Percentiles rank a stretch among this genome's conserved stretches.
phyloP scores from a whole-genome alignment of 176 grass and related monocot species.

The Cenchrus purpureus region DNA sequence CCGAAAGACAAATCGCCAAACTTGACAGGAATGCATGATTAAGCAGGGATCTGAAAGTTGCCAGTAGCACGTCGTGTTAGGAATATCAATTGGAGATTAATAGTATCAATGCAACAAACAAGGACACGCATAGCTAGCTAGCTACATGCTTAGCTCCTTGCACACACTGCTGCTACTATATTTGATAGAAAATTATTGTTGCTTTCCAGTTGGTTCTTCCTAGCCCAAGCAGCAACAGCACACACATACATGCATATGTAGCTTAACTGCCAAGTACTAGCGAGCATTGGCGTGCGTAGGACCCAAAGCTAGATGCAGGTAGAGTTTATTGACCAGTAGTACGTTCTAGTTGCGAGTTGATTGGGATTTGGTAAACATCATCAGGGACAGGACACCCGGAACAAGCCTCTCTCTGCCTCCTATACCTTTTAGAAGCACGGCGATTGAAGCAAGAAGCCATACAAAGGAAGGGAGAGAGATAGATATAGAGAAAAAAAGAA shows the following conservation, averaged over 20 bases:
- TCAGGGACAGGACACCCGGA: background rate
- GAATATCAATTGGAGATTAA: slow-evolving; percentile 32
- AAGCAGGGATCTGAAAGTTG: slow-evolving; percentile 2
- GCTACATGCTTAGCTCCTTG: background rate
- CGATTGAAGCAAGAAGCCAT: slow-evolving; percentile 54
- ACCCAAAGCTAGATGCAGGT: slow-evolving; percentile 53
- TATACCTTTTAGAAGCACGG: slow-evolving; percentile 24
- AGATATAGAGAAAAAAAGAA: too few species aligned
- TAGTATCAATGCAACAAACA: slow-evolving; percentile 11
- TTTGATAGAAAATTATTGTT: slow-evolving; percentile 36
- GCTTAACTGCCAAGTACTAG: slow-evolving; percentile 47
- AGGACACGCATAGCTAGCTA: slow-evolving; percentile 19
- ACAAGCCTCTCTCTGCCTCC: background rate
- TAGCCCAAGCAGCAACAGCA: slow-evolving; percentile 28
- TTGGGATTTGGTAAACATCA: slow-evolving; percentile 47
- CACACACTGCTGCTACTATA: background rate
- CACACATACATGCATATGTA: slow-evolving; percentile 17
- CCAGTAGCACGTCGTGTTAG: slow-evolving; percentile 45
- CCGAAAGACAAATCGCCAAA: background rate
- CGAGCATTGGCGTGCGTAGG: slow-evolving; percentile 52
- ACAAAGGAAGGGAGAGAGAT: background rate
- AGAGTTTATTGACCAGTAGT: slow-evolving; percentile 50
- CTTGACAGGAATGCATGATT: background rate
- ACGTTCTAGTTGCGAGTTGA: slow-evolving; percentile 35
- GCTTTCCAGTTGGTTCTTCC: slow-evolving; percentile 43